Base-by-base conservation (phyloP, 768 basidiomycete genomes). In the Glaciozyma martinii region DNA sequence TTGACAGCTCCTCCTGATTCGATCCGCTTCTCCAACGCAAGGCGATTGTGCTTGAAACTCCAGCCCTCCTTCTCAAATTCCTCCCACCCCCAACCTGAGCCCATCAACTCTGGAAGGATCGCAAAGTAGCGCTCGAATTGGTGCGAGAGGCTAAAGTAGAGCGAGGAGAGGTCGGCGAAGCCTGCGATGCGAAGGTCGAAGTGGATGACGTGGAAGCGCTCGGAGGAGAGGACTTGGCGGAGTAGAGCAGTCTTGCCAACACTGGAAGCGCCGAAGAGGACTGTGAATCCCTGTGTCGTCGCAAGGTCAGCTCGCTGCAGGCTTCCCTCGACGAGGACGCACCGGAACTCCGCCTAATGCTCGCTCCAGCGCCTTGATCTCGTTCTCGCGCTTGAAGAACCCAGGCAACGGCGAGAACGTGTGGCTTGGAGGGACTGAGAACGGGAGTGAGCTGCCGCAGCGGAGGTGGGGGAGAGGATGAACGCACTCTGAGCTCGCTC, bases 221-320 rank as follows among this genome's bases (percentile, higher is more conserved):
- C 80, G 25, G 80, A 78, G 16, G 83, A 84, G 30, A 91, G 82
- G 32, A 90, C 83, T 76, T 90, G 86, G 53, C 88, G 82, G 18
- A 90, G 79, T 12, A 91, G 81, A 0, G 86, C 84, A 8, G 89
- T 91, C 85, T 90, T 90, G 65, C 89, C 89, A 3, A 86, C 86
- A 13, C 85, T 85, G 19, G 86, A 87, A 37, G 87, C 86, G 5
- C 89, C 89, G 63, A 88, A 89, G 12, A 90, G 77, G 12, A 90
- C 80, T 0, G 87, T 89, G 72, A 90, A 90, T 2, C 86, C 83
- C 7, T 89, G 67, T n/a, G 53, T 19, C 13, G 62, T 23, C 25
- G 57, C 46, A 30, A 37, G 44, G 19, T 65, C 56, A n/a, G 32
- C 25, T 29, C 25, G 27, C n/a, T 16, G 37, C 23, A 13, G 25